These are phyloP conservation scores for Ustilago bromivora DNA, from an alignment of 1,284 basidiomycete genomes.

Conservation along the genomic window DNA sequence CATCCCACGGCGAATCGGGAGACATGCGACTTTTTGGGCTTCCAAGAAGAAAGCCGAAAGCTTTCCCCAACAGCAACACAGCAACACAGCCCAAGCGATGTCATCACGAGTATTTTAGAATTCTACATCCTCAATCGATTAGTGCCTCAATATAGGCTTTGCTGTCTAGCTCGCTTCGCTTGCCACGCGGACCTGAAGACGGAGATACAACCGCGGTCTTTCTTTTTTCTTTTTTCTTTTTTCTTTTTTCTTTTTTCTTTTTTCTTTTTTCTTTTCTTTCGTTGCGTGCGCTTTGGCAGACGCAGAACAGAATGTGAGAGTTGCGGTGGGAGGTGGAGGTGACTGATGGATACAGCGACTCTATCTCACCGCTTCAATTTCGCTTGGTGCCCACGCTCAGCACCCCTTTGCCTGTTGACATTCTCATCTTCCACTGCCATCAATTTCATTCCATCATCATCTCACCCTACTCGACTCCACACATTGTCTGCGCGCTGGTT, in stretches of 20 bases:
- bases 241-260: background rate
- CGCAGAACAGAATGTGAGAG: background rate
- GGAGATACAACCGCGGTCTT: background rate
- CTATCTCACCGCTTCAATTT: slow-evolving; percentile 4
- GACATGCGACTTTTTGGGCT: slow-evolving; percentile 4
- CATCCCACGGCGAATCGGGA: background rate
- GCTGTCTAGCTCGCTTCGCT: background rate
- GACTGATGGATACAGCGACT: slow-evolving; percentile 11
- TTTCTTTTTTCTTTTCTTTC: background rate
- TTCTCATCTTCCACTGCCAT: background rate
- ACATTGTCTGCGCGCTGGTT: background rate
- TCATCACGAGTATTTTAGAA: slow-evolving; percentile 8
- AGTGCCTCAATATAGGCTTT: background rate
- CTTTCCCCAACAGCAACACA: slow-evolving; percentile 1
- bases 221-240: background rate
- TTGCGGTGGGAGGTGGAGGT: background rate
- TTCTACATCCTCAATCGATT: background rate
- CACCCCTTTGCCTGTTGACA: background rate
- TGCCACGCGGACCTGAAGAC: background rate
- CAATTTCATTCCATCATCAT: background rate
- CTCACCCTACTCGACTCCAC: slow-evolving; percentile 4
- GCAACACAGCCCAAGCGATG: slow-evolving; percentile 1
- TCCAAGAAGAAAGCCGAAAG: slow-evolving; percentile 9
- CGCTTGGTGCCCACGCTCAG: slow-evolving; percentile 1
- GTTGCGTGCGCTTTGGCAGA: background rate